Evolutionary conservation across 2,329 filamentous ascomycete species (phyloP), one percentile per base, ranked within the genome.

Genomic region (Scytalidium lignicola): DNA sequence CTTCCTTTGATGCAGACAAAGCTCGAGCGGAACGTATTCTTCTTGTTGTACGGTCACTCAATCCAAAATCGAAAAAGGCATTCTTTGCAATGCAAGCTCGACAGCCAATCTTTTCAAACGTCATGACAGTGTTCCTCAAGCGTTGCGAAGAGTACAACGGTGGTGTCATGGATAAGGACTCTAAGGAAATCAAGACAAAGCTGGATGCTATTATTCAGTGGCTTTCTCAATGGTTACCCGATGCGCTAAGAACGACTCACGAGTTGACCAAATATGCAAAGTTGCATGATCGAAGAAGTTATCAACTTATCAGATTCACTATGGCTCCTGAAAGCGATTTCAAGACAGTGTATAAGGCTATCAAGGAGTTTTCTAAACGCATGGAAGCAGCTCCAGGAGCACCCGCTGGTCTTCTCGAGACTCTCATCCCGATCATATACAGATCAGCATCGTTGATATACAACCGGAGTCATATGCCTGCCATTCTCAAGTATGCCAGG

Each of bases 221-320:
- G 63, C 73, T 96, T 40, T 78, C 83, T 3, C 82, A 83, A 54
- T 85, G 85, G 49, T 81, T 95, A 47, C 88, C 91, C 0, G 92
- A 99, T 58, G 71, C 82, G 0, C 65, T 79, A 46, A 83, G 86
- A 56, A 85, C 88, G 17, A 80, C 79, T 28, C 79, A 82, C 15
- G 90, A 97, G 66, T 72, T 99, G 12, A 85, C 88, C 70, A 95
- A 88, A 60, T 97, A 96, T 64, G 90, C 90, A 32, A 96, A 92
- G 67, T 77, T 85, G 58, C 89, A 97, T 61, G 91, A 99, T 64
- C 85, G 92, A 46, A 85, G 93, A 49, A 87, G 82, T 59, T 97
- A 96, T 67, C 87, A 95, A 61, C 80, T 99, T 19, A 83, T 96
- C 56, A 85, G 87, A 50, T 96, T 91, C 65, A 83, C 90, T 47